Conservation (phyloP, 192 early-diverging fungal species). For the Chytriomyces sp. region DNA sequence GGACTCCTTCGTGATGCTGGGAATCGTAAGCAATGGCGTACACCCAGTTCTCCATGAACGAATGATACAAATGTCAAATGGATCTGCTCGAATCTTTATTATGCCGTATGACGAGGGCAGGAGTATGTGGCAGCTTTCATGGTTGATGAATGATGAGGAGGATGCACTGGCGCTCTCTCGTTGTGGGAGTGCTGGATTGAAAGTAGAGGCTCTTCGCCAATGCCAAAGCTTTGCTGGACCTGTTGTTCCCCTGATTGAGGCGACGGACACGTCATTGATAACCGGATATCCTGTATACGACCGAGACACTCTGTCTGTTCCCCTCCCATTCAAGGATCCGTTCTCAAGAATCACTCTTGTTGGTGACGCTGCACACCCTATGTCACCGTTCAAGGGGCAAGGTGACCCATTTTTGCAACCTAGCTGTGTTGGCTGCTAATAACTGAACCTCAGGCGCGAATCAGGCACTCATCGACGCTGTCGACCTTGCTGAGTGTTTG, state of each 20-base stretch:
- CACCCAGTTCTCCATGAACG: conserved; percentile 18
- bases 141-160: neutral
- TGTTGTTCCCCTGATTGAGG: conserved; percentile 1
- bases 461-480: conserved; percentile 26
- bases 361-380: conserved; percentile 22
- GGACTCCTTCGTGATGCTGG: conserved; percentile 29
- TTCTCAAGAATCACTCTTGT: conserved; percentile 12
- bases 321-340: neutral
- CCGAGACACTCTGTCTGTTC: conserved; percentile 10
- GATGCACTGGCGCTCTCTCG: conserved; percentile 1
- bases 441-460: conserved; percentile 19
- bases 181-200: neutral
- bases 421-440: no score
- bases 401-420: no score
- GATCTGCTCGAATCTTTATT: conserved; percentile 21
- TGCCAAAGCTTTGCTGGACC: conserved; percentile 1
- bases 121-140: conserved; percentile 33
- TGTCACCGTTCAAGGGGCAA: conserved; percentile 32
- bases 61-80: conserved; percentile 32
- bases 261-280: neutral
- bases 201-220: conserved; percentile 12
- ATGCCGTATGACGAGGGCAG: conserved; percentile 30
- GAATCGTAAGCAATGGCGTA: neutral
- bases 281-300: conserved; percentile 35
- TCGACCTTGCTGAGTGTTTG: conserved; percentile 19